Evolutionary conservation across 2,329 filamentous ascomycete genomes (phyloP).

Genomic region (Penicillium sp.): DNA sequence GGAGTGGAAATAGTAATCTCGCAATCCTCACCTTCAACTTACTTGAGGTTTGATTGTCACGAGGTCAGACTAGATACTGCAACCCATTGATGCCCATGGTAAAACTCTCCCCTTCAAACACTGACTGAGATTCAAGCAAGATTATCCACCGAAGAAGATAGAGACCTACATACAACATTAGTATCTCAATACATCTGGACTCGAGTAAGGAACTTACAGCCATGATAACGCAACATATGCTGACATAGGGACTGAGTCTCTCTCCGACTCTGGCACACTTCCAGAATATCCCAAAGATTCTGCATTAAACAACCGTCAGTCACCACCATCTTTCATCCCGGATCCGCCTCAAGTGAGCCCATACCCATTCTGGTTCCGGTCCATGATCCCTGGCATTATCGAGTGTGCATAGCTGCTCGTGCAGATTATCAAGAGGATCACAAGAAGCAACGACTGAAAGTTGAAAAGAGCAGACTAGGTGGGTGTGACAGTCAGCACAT

Average conservation of each 20-base stretch:
- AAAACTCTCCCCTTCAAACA: background rate
- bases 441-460: constrained; percentile 93
- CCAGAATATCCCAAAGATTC: constrained; percentile 86
- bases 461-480: constrained; percentile 92
- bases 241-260: constrained; percentile 90
- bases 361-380: constrained; percentile 88
- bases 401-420: constrained; percentile 92
- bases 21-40: background rate
- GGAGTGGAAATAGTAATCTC: background rate
- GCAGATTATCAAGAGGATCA: constrained; percentile 92
- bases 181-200: constrained; percentile 1
- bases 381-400: constrained; percentile 83
- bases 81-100: background rate
- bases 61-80: background rate
- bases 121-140: background rate
- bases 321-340: background rate
- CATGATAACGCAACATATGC: constrained; percentile 89
- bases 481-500: constrained; percentile 13
- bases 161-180: constrained; percentile 27
- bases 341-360: constrained; percentile 21
- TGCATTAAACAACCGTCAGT: constrained; percentile 34
- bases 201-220: constrained; percentile 60
- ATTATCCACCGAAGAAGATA: constrained; percentile 39
- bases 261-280: constrained; percentile 92
- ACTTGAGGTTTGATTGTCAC: background rate